Conservation (phyloP, 495 filamentous ascomycete genomes). For the Daldinia loculata region DNA sequence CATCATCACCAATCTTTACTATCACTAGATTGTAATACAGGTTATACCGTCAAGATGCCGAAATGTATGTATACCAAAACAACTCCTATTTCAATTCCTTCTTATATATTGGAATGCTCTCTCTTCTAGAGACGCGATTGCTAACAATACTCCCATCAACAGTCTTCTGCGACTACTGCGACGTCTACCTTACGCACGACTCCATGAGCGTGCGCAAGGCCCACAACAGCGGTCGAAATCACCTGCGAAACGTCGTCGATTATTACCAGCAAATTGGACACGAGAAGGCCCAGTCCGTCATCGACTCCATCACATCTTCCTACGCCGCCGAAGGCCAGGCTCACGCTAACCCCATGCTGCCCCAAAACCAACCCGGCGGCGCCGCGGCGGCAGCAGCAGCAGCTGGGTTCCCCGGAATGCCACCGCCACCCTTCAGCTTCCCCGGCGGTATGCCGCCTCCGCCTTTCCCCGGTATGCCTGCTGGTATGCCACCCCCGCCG, state of each 20-base stretch:
- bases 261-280: slow-evolving; percentile 99
- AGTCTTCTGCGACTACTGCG: slow-evolving; percentile 93
- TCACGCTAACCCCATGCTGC: slow-evolving; percentile 82
- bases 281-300: slow-evolving; percentile 97
- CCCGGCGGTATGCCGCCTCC: slow-evolving; percentile 47
- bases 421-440: slow-evolving; percentile 42
- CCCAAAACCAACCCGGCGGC: slow-evolving; percentile 65
- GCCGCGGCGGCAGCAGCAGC: slow-evolving; percentile 52
- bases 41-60: slow-evolving; percentile 52
- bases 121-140: not conserved
- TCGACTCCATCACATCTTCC: slow-evolving; percentile 94
- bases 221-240: slow-evolving; percentile 95
- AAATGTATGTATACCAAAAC: slow-evolving; percentile 45
- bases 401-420: slow-evolving; percentile 48
- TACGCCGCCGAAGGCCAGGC: slow-evolving; percentile 94
- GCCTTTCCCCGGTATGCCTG: slow-evolving; percentile 51
- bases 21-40: slow-evolving; percentile 12
- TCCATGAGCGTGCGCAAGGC: slow-evolving; percentile 99
- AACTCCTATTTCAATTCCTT: not conserved
- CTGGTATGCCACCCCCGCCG: slow-evolving; percentile 43
- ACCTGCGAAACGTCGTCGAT: slow-evolving; percentile 94
- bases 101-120: not conserved
- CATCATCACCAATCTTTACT: slow-evolving; percentile 8
- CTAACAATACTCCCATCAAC: slow-evolving; percentile 19
- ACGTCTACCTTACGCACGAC: slow-evolving; percentile 99